phyloP scores from a whole-genome alignment of 2,329 filamentous ascomycete species.

The Colletotrichum liriopes region DNA sequence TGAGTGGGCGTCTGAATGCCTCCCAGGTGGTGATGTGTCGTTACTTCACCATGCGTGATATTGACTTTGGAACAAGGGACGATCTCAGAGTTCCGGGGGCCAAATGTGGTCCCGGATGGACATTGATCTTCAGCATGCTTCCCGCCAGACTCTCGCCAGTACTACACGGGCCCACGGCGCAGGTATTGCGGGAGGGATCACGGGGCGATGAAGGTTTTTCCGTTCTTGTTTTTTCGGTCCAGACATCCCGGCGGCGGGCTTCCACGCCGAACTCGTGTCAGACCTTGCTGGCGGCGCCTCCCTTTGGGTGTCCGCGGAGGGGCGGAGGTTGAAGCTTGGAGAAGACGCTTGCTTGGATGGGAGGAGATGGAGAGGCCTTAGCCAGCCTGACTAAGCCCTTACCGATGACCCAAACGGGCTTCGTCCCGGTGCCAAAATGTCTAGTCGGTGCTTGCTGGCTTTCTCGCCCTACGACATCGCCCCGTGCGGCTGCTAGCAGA shows the following conservation, averaged over 20 bases:
- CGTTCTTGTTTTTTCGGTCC: no score
- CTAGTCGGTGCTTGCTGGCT: not conserved
- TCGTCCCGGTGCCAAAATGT: slow-evolving; percentile 12
- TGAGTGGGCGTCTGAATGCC: not conserved
- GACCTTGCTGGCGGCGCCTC: not conserved
- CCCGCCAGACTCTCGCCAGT: slow-evolving; percentile 2
- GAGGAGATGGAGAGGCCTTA: slow-evolving; percentile 14
- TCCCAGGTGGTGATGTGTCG: slow-evolving; percentile 1
- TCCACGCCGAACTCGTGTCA: not conserved
- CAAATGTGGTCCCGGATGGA: slow-evolving; percentile 11
- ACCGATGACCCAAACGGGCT: slow-evolving; percentile 24
- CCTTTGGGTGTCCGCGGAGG: slow-evolving; percentile 7
- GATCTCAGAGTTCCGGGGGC: slow-evolving; percentile 1
- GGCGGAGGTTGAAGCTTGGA: slow-evolving; percentile 1
- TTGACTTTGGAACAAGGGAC: slow-evolving; percentile 26
- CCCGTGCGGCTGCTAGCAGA: not conserved
- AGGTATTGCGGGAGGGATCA: not conserved
- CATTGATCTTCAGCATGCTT: not conserved
- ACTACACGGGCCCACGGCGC: not conserved
- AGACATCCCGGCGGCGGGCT: not conserved
- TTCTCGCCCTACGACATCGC: not conserved
- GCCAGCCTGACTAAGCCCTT: slow-evolving; percentile 31
- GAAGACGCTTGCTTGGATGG: not conserved
- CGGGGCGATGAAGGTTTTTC: not conserved
- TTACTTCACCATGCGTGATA: slow-evolving; percentile 9